Conservation (phyloP, 2,329 filamentous ascomycete species). For the Stachybotrys chlorohalonatus region DNA sequence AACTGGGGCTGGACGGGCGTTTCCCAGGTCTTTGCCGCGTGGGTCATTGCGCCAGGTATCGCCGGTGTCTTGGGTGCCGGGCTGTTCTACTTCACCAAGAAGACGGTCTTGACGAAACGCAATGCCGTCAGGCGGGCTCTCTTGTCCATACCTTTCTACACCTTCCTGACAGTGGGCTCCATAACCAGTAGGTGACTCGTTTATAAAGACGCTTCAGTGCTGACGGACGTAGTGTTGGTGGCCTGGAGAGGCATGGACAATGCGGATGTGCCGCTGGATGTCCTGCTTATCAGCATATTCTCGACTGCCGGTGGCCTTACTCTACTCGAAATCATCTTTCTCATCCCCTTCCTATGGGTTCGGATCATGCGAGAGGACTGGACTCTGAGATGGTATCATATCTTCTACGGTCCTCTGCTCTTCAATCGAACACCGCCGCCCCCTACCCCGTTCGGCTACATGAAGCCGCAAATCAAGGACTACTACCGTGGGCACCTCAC, state of each 20-base stretch:
- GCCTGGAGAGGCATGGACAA: constrained; percentile 31
- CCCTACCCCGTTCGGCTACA: constrained; percentile 24
- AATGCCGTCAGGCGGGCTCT: constrained; percentile 23
- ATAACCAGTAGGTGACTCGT: constrained; percentile 19
- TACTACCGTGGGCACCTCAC: constrained; percentile 42
- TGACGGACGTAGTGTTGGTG: constrained; percentile 36
- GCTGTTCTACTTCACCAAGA: constrained; percentile 25
- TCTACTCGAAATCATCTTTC: constrained; percentile 33
- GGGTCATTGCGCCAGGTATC: constrained; percentile 25
- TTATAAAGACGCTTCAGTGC: background rate
- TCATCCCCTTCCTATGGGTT: constrained; percentile 43
- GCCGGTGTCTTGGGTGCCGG: constrained; percentile 20
- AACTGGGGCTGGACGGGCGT: constrained; percentile 28
- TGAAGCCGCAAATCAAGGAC: constrained; percentile 34
- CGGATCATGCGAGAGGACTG: constrained; percentile 42
- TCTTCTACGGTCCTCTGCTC: constrained; percentile 37
- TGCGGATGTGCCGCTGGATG: constrained; percentile 10
- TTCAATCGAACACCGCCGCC: constrained; percentile 27
- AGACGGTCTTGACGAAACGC: constrained; percentile 15
- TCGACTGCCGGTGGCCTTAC: constrained; percentile 31
- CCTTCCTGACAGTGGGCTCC: constrained; percentile 24
- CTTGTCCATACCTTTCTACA: constrained; percentile 26
- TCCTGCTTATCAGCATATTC: constrained; percentile 27
- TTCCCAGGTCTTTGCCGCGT: constrained; percentile 28
- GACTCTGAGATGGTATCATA: constrained; percentile 37